Percentiles rank a stretch among this genome's conserved stretches.
Conservation (phyloP, 805 yeast species). For the Aciculoconidium aculeatum region DNA sequence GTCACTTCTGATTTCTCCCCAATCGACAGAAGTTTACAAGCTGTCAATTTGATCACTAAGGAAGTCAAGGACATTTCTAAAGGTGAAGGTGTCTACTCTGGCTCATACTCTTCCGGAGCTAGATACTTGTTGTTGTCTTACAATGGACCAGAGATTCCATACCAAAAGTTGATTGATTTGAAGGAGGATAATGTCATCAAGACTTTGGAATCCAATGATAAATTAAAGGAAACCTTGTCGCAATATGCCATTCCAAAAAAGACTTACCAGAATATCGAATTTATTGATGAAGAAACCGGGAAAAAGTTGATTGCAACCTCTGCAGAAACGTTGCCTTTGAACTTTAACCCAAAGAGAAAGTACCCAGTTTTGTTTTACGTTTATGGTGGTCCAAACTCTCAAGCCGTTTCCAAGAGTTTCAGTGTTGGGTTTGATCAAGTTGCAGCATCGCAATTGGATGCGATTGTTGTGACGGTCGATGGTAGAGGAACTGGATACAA, state of each 20-base stretch:
- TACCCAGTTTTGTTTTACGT: slow-evolving; percentile 88
- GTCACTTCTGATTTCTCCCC: slow-evolving; percentile 73
- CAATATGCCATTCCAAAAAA: slow-evolving; percentile 54
- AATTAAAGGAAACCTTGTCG: slow-evolving; percentile 32
- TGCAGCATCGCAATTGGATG: slow-evolving; percentile 69
- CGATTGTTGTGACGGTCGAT: slow-evolving; percentile 90
- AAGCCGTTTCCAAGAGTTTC: slow-evolving; percentile 62
- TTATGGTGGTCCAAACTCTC: slow-evolving; percentile 96
- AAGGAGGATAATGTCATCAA: slow-evolving; percentile 21
- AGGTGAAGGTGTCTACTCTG: slow-evolving; percentile 60
- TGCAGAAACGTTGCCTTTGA: slow-evolving; percentile 71
- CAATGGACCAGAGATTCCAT: slow-evolving; percentile 75
- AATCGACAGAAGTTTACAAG: slow-evolving; percentile 77
- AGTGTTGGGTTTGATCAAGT: slow-evolving; percentile 64
- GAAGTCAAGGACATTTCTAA: slow-evolving; percentile 33
- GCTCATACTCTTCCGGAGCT: slow-evolving; percentile 74
- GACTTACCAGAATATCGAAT: slow-evolving; percentile 45
- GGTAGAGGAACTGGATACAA: slow-evolving; percentile 95
- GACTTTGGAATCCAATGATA: slow-evolving; percentile 43
- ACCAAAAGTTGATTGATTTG: slow-evolving; percentile 59
- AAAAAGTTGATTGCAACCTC: slow-evolving; percentile 51
- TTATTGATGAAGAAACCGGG: slow-evolving; percentile 42
- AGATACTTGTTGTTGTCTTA: slow-evolving; percentile 67
- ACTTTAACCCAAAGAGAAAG: slow-evolving; percentile 54
- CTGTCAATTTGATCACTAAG: slow-evolving; percentile 47